Percentiles rank a stretch among this genome's conserved stretches.
phyloP scores from a whole-genome alignment of 176 grass and related monocot genomes.

The Avena sativa region DNA sequence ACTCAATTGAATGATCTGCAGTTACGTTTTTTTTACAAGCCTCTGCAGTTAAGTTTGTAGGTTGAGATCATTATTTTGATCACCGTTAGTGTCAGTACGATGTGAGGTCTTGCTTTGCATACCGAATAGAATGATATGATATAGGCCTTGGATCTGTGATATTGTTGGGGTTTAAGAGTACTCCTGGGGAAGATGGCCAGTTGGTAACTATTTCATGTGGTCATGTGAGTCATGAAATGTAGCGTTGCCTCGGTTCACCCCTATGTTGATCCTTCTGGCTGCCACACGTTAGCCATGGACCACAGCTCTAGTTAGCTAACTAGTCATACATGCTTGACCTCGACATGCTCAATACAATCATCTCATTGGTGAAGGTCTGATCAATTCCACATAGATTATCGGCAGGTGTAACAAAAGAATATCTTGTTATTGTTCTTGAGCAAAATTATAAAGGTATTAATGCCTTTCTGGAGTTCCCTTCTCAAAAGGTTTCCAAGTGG shows the following conservation, averaged over 20 bases:
- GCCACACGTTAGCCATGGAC: neutral
- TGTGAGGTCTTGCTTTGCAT: neutral
- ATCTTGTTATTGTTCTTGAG: too few relatives aligned
- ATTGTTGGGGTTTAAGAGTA: neutral
- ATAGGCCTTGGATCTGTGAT: neutral
- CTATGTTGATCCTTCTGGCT: neutral
- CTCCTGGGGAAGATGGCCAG: neutral
- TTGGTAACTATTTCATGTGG: neutral
- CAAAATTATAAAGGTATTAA: too few relatives aligned
- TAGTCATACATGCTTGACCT: neutral
- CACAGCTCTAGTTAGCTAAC: neutral
- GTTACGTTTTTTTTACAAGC: too few relatives aligned
- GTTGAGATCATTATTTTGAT: too few relatives aligned
- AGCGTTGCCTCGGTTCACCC: neutral
- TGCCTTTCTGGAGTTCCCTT: too few relatives aligned
- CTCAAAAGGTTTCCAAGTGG: too few relatives aligned
- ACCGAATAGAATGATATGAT: neutral
- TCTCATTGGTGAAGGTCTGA: too few relatives aligned
- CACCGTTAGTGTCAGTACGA: too few relatives aligned
- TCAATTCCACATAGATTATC: neutral
- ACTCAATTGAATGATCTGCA: too few relatives aligned
- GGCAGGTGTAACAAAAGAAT: too few relatives aligned
- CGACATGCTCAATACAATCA: too few relatives aligned
- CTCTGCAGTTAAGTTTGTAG: too few relatives aligned
- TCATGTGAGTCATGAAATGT: neutral